Evolutionary conservation across 2,329 filamentous ascomycete species (phyloP).

Genomic region (Parafenestella ontariensis): DNA sequence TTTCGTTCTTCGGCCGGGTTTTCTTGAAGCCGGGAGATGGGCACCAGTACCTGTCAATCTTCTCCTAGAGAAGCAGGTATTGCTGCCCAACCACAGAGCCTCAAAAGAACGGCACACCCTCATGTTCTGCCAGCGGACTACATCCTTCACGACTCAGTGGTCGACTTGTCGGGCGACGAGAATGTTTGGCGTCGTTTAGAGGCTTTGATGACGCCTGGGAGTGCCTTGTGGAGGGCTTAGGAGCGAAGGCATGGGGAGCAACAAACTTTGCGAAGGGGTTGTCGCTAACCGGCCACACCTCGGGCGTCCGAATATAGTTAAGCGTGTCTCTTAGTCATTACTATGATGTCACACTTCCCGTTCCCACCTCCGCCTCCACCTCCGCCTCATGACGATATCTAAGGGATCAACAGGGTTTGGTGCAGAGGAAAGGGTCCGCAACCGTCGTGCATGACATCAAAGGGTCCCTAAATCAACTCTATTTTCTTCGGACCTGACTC

Average conservation of each 20-base stretch:
- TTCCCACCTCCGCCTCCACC: background rate
- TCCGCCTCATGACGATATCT: background rate
- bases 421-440: background rate
- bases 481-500: background rate
- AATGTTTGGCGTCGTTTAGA: background rate
- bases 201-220: background rate
- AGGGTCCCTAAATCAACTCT: background rate
- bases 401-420: background rate
- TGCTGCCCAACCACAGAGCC: constrained; percentile 36
- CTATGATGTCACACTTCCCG: constrained; percentile 7
- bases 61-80: constrained; percentile 16
- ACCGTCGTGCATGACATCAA: background rate
- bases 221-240: background rate
- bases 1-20: constrained; percentile 7
- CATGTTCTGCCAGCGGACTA: background rate
- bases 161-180: background rate
- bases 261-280: background rate
- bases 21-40: constrained; percentile 12
- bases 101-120: constrained; percentile 17
- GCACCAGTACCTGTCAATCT: constrained; percentile 23
- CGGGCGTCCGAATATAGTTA: constrained; percentile 2
- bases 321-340: constrained; percentile 7
- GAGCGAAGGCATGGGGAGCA: background rate
- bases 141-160: background rate
- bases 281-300: constrained; percentile 2